Base-by-base conservation (phyloP, 192 early-diverging fungal genomes). In the Dimargaris cristalligena region DNA sequence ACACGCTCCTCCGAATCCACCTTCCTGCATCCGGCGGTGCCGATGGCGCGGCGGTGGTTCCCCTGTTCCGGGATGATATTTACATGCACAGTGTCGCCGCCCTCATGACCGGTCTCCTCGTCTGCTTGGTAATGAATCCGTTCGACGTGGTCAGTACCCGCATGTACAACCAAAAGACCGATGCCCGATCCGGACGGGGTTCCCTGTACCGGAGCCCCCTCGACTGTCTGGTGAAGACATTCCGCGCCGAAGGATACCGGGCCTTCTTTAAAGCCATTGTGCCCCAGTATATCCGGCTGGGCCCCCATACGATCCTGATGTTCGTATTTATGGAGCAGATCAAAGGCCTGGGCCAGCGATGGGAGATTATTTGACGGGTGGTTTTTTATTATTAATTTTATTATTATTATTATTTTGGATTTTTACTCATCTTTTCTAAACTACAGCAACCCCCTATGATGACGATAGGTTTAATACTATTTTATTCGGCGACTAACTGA, bases 71-170 rank as follows among this genome's bases (percentile, higher is more conserved):
- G 44, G 79, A 75, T 47, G 74, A 80, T 56, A 72, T 82, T 25
- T 44, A 74, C 11, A 78, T 88, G 49, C 91, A 97, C 61, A 79
- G 85, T 38, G 61, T 81, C 35, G 80, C 87, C 2, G 82, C 81
- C 66, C 71, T 92, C 74, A 70, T 85, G 46, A 86, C 86, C 0
- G 86, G 88, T 52, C 78, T 94, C 58, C 83, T 89, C 63, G 86
- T 94, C 18, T 90, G 88, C 64, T 69, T 78, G 25, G 86, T 80
- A 46, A 97, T 97, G 92, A 95, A 97, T 59, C 92, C 94, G n/a
- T 92, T 94, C 60, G 94, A 97, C 71, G 90, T 95, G 9, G 83
- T 93, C 48, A 87, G 78, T 44, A 92, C 91, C 4, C 79, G 94
- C 49, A 94, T 95, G 89, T 95, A 91, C 74, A 93, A 94, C 64